These are phyloP conservation scores for Neospermospora avenae DNA, from an alignment of 2,329 filamentous ascomycete genomes.

Conservation along the genomic window DNA sequence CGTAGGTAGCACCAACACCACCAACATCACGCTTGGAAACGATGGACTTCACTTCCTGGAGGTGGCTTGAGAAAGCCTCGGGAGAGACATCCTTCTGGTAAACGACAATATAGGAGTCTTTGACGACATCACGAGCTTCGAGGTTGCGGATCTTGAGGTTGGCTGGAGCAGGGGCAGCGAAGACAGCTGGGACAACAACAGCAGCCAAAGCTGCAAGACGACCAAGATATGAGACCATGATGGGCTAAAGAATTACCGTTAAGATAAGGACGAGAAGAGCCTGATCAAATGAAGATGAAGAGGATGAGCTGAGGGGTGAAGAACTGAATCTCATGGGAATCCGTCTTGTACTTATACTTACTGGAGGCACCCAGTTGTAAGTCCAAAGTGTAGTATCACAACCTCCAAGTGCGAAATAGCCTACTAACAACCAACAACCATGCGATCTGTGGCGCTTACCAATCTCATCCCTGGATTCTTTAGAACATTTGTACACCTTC, in stretches of 20 bases:
- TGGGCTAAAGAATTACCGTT: constrained; percentile 8
- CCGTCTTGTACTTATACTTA: constrained; percentile 9
- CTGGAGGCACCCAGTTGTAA: neutral
- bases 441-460: constrained; percentile 6
- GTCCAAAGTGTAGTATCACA: neutral
- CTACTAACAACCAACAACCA: neutral
- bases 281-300: constrained; percentile 3
- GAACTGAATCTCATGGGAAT: neutral
- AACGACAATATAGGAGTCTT: constrained; percentile 56
- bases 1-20: constrained; percentile 30
- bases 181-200: constrained; percentile 25
- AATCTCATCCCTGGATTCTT: constrained; percentile 5
- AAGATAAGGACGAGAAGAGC: constrained; percentile 5
- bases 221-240: constrained; percentile 29
- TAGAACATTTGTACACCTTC: constrained; percentile 18
- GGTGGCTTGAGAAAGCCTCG: constrained; percentile 47
- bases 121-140: constrained; percentile 41
- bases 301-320: constrained; percentile 10
- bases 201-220: constrained; percentile 31
- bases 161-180: constrained; percentile 25
- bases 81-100: constrained; percentile 54
- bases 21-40: constrained; percentile 55
- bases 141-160: constrained; percentile 42
- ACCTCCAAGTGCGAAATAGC: neutral
- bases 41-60: constrained; percentile 45